Base-by-base conservation (phyloP, 805 yeast species). In the Metschnikowia proteae region DNA sequence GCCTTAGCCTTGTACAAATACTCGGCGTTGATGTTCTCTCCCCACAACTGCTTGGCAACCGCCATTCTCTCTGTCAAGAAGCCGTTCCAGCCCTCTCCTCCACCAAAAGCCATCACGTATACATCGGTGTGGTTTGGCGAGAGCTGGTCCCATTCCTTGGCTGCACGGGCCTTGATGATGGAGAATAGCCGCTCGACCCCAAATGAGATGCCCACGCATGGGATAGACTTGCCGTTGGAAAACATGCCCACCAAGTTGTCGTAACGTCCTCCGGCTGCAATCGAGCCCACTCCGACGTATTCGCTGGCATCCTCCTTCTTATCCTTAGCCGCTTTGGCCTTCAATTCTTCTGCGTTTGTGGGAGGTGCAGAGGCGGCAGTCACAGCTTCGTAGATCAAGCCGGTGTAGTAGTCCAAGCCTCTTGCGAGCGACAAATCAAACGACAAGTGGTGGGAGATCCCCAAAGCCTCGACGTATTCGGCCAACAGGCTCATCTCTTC, bases 211-310 rank as follows among this genome's bases (percentile, higher is more conserved):
- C 99, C 99, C 48, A 94, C 96, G 75, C 99, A 94, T 27, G 99
- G 99, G 62, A 94, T 90, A 23, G 91, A 85, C 70, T 88, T 88
- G 58, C 94, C 90, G 57, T 83, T 84, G 38, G 95, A 83, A 66
- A 94, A 94, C 99, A 94, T 94, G 58, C 97, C 97, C 34, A 94
- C 98, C 52, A 94, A 80, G 61, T 86, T 86, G 68, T 94, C 99
- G 69, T 94, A 94, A 69, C 99, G 88, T 56, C 99, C 99, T 72
- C 99, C 99, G 43, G 96, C 99, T 45, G 97, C 96, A 62, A 94
- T 90, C 5, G 99, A 94, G 32, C 99, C 99, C 38, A 92, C 96
- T 59, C 99, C 99, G 47, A 94, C 98, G 60, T 87, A 89, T 55
- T 88, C 97, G 46, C 96, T 87, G 49, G 96, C 97, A 68, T 94